These are phyloP conservation scores for Amanita thiersii DNA, from an alignment of 768 basidiomycete species.

Conservation along the genomic window DNA sequence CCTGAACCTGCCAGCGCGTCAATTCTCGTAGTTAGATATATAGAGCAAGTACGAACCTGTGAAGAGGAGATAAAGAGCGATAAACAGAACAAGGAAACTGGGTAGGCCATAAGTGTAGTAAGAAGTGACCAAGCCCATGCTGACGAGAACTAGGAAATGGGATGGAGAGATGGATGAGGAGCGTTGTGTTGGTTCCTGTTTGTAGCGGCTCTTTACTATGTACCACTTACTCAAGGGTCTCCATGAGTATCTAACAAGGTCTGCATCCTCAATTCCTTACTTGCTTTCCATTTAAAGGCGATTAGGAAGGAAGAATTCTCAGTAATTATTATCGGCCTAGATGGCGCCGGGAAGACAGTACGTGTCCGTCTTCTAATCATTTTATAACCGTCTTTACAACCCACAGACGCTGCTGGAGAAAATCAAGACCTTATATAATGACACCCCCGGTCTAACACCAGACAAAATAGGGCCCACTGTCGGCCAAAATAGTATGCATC, in stretches of 20 bases:
- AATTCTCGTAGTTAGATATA: not conserved
- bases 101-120: constrained; percentile 70
- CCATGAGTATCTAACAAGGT: constrained; percentile 86
- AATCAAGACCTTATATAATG: constrained; percentile 89
- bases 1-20: constrained; percentile 51
- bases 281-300: not conserved
- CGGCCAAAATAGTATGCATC: constrained; percentile 84
- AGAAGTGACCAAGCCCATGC: constrained; percentile 38
- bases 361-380: constrained; percentile 5
- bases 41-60: constrained; percentile 49
- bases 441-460: constrained; percentile 78
- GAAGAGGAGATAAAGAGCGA: constrained; percentile 84
- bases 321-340: constrained; percentile 89
- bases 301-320: constrained; percentile 83
- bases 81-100: constrained; percentile 48
- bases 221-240: constrained; percentile 92
- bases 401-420: constrained; percentile 79
- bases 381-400: constrained; percentile 7
- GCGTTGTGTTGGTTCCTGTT: constrained; percentile 18
- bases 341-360: constrained; percentile 90
- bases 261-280: constrained; percentile 9
- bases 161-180: constrained; percentile 13
- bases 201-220: constrained; percentile 47
- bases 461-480: constrained; percentile 96
- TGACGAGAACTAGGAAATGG: constrained; percentile 10